Percentiles rank a stretch among this genome's conserved stretches.
These are phyloP conservation scores for Eremomyces bilateralis DNA, from an alignment of 495 filamentous ascomycete genomes.

Conservation along the genomic window DNA sequence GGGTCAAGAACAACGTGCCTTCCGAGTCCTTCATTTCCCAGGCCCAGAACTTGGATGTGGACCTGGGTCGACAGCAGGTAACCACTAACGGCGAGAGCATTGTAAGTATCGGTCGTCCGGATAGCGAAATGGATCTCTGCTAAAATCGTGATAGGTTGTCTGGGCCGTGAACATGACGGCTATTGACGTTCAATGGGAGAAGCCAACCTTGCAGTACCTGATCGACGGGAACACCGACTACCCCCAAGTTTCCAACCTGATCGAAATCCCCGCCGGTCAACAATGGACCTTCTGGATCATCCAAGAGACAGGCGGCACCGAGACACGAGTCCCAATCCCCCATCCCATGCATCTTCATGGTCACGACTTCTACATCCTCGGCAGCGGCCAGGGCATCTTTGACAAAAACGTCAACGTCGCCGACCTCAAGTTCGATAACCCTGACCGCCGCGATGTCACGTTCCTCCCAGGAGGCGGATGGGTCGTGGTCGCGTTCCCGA, in stretches of 20 bases:
- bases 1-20: slow-evolving; percentile 13
- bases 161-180: slow-evolving; percentile 20
- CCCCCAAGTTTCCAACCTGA: slow-evolving; percentile 13
- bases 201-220: slow-evolving; percentile 19
- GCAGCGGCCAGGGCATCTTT: slow-evolving; percentile 10
- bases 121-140: no score
- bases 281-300: slow-evolving; percentile 21
- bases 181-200: slow-evolving; percentile 17
- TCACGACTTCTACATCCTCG: slow-evolving; percentile 18
- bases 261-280: slow-evolving; percentile 15
- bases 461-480: slow-evolving; percentile 15
- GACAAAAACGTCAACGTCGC: slow-evolving; percentile 4
- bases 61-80: slow-evolving; percentile 7
- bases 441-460: slow-evolving; percentile 14
- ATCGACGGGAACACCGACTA: slow-evolving; percentile 14
- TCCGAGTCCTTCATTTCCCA: slow-evolving; percentile 9
- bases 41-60: slow-evolving; percentile 13
- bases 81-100: slow-evolving; percentile 17
- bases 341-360: slow-evolving; percentile 20
- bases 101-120: no score
- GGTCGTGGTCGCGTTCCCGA: slow-evolving; percentile 15
- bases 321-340: slow-evolving; percentile 8
- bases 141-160: no score
- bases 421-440: slow-evolving; percentile 12
- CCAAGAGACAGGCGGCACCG: slow-evolving; percentile 8